Evolutionary conservation across 768 basidiomycete genomes (phyloP), one percentile per base, ranked within the genome.

Genomic region (Suillus americanus): DNA sequence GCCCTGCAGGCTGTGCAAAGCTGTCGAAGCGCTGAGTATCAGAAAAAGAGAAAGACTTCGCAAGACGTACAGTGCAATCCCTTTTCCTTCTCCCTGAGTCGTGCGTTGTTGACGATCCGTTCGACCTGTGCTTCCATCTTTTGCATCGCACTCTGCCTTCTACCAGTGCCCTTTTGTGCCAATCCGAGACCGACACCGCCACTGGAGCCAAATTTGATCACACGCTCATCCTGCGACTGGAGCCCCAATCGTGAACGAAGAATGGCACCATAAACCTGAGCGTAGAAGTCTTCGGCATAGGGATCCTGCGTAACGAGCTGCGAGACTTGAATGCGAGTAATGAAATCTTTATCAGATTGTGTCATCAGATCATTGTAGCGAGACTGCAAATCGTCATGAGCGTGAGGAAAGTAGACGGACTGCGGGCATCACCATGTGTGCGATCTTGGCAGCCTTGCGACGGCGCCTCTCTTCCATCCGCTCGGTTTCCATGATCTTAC

Each of bases 311-410:
- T 97, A 51, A 97, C 95, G 48, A 99, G 90, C 73, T 99, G 97
- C 2, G 97, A 98, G 40, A 99, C 94, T 76, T 99, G 97, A 67
- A 99, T 99, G 30, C 97, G 89, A 41, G 97, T 99, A 78, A 99
- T 99, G 74, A 99, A 99, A 73, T 99, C 97, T 79, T 99, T 99
- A 82, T 99, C 97, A 13, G 93, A 95, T 78, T 95, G 94, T 3
- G 94, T 95, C 95, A 97, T 97, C 43, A 96, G 83, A 75, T 95
- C 94, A 69, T 97, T 97, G 73, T 95, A 95, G 65, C 92, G 88
- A 65, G 95, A 87, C 94, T 95, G 61, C 10, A 67, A 23, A 68
- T 46, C 33, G 33, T 41, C 41, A 64, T 73, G 9, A 69, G 61
- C 43, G 8, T 28, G 13, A 61, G 30, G 33, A 57, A 61, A n/a